Conservation (phyloP, 441 rosid species). For the Syzygium malaccense region DNA sequence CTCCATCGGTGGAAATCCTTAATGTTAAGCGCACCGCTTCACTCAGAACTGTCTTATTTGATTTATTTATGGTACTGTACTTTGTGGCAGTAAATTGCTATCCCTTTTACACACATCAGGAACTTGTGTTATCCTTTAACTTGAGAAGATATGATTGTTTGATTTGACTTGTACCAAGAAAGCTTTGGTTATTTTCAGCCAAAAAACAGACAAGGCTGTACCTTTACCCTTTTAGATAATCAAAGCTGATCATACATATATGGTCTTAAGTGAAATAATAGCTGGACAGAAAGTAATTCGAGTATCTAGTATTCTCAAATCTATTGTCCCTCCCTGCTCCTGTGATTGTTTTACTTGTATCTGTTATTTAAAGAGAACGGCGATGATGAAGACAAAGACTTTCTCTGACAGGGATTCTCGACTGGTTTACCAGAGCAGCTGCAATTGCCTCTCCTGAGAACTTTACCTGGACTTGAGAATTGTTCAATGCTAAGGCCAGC, state of each 20-base stretch:
- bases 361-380: not conserved
- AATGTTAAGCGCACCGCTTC: not conserved
- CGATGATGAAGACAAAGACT: not conserved
- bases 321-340: not conserved
- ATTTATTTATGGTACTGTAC: not conserved
- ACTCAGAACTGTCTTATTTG: not conserved
- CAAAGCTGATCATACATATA: not conserved
- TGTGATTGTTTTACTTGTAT: not conserved
- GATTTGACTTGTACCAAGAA: not conserved
- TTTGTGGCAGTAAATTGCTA: not conserved
- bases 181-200: not conserved
- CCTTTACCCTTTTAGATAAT: not conserved
- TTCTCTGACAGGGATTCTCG: conserved; percentile 73
- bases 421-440: conserved; percentile 95
- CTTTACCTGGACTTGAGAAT: conserved; percentile 94
- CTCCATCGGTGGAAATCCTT: not conserved
- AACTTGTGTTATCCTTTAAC: not conserved
- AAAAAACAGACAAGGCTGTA: not conserved
- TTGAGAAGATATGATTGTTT: not conserved
- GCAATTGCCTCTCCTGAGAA: conserved; percentile 90
- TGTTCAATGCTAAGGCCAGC: conserved; percentile 98
- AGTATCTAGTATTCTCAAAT: not conserved
- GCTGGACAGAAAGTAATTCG: not conserved
- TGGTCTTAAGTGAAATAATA: not conserved
- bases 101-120: not conserved